A percentile compares a stretch with the other conserved stretches of the same genome.
Conservation (phyloP, 768 basidiomycete species). For the Mycena belliarum region DNA sequence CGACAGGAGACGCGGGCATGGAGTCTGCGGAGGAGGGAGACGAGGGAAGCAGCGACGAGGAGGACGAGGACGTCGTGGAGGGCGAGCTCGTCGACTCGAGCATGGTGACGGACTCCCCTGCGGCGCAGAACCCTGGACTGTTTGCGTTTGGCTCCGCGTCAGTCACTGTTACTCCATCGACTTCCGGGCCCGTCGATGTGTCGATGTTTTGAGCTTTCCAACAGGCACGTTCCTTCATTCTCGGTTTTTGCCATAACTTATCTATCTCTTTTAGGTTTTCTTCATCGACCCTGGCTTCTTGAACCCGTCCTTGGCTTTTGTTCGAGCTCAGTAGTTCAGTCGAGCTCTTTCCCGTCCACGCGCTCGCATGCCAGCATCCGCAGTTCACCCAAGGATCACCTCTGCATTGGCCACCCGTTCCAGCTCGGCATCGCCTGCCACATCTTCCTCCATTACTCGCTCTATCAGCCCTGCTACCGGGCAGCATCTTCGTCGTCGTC, state of each 20-base stretch:
- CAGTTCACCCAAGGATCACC: background rate
- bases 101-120: conserved; percentile 13
- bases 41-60: conserved; percentile 39
- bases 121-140: background rate
- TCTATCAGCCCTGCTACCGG: background rate
- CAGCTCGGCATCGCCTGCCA: background rate
- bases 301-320: background rate
- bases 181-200: conserved; percentile 3
- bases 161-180: background rate
- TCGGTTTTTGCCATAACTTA: background rate
- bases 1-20: conserved; percentile 26
- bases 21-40: conserved; percentile 26
- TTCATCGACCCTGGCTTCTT: too few relatives aligned
- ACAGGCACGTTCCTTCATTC: background rate
- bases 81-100: conserved; percentile 22
- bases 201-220: conserved; percentile 6
- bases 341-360: background rate
- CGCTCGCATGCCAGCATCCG: background rate
- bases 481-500: too few relatives aligned
- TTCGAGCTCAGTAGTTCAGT: background rate
- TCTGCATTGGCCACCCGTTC: background rate
- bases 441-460: background rate
- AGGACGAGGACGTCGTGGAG: conserved; percentile 36
- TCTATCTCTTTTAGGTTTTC: too few relatives aligned
- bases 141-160: conserved; percentile 4